Base-by-base conservation (phyloP, 139 green algal species). In the Spirogloea muscicola region DNA sequence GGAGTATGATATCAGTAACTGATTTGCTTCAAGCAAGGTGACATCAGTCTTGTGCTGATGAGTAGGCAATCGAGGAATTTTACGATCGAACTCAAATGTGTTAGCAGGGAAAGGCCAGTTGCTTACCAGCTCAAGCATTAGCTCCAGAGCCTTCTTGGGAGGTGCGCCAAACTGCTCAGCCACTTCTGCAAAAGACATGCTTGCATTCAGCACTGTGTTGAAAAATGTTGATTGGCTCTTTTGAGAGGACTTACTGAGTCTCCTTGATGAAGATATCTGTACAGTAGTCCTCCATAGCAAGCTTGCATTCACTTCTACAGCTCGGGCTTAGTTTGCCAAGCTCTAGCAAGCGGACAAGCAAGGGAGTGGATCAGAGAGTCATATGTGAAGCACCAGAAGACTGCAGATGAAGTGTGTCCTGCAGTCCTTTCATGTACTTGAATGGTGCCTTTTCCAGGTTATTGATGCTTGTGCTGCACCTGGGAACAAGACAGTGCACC, bases 401-500 rank as follows among this genome's bases (percentile, higher is more conserved):
- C n/a, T n/a, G n/a, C n/a, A n/a, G n/a, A n/a, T n/a, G n/a, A n/a
- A n/a, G n/a, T n/a, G n/a, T n/a, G n/a, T n/a, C n/a, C n/a, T n/a
- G n/a, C n/a, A n/a, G n/a, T n/a, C n/a, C n/a, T n/a, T n/a, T n/a
- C n/a, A n/a, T n/a, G n/a, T n/a, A n/a, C n/a, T n/a, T n/a, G n/a
- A n/a, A n/a, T n/a, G n/a, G n/a, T n/a, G n/a, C n/a, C n/a, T n/a
- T n/a, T 72, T 37, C 38, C 65, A 74, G 34, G 73, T 97, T 10
- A 40, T 98, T 58, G 94, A 98, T 84, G 89, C 85, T 42, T 98
- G 94, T 76, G 91, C 94, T 0, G 94, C 94, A 2, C 94, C 94
- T 0, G 94, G 94, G 49, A 98, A 98, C 87, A 98, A 98, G 76
- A 98, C 94, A 0, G 98, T 92, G 0, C 94, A 98, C 68, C 49